These are phyloP conservation scores for Paraconiothyrium brasiliense DNA, from an alignment of 2,329 filamentous ascomycete species.

Conservation along the genomic window DNA sequence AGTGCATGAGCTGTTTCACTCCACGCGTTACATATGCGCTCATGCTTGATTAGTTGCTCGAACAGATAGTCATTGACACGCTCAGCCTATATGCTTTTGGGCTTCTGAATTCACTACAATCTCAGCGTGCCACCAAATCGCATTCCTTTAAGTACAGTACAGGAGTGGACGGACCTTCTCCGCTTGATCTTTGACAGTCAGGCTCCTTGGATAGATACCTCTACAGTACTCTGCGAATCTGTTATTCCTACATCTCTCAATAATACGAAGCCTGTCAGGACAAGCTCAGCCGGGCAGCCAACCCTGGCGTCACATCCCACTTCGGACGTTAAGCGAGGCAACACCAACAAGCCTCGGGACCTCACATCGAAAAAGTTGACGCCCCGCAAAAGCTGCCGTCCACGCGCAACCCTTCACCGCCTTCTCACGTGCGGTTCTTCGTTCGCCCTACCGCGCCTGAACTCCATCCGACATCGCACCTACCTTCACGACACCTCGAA, in stretches of 20 bases:
- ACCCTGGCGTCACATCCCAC: conserved; percentile 19
- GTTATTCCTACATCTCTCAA: neutral
- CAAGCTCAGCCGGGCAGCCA: conserved; percentile 5
- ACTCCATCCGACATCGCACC: neutral
- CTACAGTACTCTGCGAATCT: neutral
- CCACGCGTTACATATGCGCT: neutral
- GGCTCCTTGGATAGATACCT: neutral
- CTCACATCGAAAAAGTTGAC: conserved; percentile 34
- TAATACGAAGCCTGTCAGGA: neutral
- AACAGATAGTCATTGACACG: neutral
- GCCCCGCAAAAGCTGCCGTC: conserved; percentile 16
- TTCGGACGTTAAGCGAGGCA: conserved; percentile 20
- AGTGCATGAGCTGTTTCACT: conserved; percentile 16
- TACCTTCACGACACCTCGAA: conserved; percentile 4
- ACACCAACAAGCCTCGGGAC: conserved; percentile 32
- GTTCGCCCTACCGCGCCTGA: neutral
- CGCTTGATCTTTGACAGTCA: too few species aligned
- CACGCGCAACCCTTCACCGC: conserved; percentile 11
- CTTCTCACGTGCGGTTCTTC: conserved; percentile 1
- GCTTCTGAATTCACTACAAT: neutral
- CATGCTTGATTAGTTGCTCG: too few species aligned
- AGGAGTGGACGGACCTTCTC: neutral
- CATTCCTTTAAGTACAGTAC: too few species aligned
- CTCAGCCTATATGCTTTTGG: neutral
- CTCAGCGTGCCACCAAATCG: neutral